Evolutionary conservation across 371 early-diverging fungal species (phyloP).

Genomic region (Rhizopus microsporus): DNA sequence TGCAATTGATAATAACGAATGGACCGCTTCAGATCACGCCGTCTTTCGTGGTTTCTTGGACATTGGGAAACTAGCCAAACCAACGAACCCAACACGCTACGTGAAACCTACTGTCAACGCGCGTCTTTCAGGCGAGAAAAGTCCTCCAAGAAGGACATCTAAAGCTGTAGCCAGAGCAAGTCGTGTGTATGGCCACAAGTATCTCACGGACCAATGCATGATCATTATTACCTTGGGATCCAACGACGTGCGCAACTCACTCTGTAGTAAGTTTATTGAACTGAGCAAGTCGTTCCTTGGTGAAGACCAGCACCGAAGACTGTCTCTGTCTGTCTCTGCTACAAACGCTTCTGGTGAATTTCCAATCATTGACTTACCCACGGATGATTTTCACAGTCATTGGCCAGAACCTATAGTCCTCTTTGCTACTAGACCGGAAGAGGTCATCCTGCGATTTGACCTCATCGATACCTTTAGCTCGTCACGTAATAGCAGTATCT

Average conservation of each 20-base stretch:
- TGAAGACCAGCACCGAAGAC: slow-evolving; percentile 37
- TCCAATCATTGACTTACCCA: slow-evolving; percentile 64
- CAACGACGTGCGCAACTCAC: slow-evolving; percentile 59
- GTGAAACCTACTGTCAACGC: slow-evolving; percentile 12
- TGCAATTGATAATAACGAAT: slow-evolving; percentile 50
- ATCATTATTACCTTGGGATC: slow-evolving; percentile 72
- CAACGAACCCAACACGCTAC: slow-evolving; percentile 17
- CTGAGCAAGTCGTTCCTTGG: slow-evolving; percentile 28
- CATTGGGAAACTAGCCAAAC: slow-evolving; percentile 54
- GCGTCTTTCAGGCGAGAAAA: slow-evolving; percentile 11
- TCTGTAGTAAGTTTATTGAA: slow-evolving; percentile 32
- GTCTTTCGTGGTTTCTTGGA: slow-evolving; percentile 61
- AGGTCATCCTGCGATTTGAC: slow-evolving; percentile 63
- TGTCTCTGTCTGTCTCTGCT: slow-evolving; percentile 64
- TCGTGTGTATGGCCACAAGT: slow-evolving; percentile 68
- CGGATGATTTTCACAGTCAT: slow-evolving; percentile 29
- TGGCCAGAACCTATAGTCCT: slow-evolving; percentile 66
- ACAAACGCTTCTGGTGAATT: slow-evolving; percentile 63
- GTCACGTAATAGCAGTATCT: slow-evolving; percentile 36
- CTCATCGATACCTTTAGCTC: slow-evolving; percentile 65
- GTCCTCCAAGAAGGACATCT: slow-evolving; percentile 6
- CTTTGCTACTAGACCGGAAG: slow-evolving; percentile 53
- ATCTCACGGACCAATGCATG: slow-evolving; percentile 63
- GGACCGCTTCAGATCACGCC: slow-evolving; percentile 75
- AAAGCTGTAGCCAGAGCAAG: slow-evolving; percentile 38